Evolutionary conservation across 1,284 basidiomycete genomes (phyloP).

Genomic region (Sporisorium exsertum): DNA sequence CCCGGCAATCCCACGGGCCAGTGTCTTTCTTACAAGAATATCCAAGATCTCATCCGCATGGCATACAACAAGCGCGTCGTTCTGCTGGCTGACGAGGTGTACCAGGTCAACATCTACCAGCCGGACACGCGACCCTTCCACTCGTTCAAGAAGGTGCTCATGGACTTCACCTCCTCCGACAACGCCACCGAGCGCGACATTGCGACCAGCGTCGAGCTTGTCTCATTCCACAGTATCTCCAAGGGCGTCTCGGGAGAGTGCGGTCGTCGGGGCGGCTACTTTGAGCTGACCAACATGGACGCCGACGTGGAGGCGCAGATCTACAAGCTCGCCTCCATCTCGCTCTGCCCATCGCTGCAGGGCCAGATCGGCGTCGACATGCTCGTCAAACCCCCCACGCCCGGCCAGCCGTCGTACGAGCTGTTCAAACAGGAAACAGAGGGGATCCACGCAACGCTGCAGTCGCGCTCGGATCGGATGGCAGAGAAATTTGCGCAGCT

Average conservation of each 20-base stretch:
- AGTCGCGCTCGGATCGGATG: conserved; percentile 57
- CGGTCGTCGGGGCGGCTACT: conserved; percentile 67
- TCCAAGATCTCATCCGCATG: conserved; percentile 60
- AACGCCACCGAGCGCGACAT: conserved; percentile 52
- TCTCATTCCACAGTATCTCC: conserved; percentile 66
- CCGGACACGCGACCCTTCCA: conserved; percentile 61
- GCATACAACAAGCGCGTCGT: conserved; percentile 63
- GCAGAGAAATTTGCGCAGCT: conserved; percentile 56
- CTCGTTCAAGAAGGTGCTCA: conserved; percentile 67
- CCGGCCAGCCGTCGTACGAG: conserved; percentile 59
- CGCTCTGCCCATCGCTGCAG: conserved; percentile 64
- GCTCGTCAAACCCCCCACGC: conserved; percentile 61
- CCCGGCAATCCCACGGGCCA: conserved; percentile 68
- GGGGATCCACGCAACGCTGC: conserved; percentile 58
- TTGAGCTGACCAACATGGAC: conserved; percentile 65
- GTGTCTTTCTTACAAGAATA: conserved; percentile 61
- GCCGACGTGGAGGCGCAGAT: conserved; percentile 64
- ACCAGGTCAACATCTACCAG: conserved; percentile 67
- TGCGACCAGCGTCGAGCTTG: conserved; percentile 61
- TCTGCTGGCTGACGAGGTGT: conserved; percentile 68
- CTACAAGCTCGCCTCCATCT: conserved; percentile 66
- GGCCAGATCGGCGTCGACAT: conserved; percentile 68
- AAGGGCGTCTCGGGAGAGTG: conserved; percentile 68
- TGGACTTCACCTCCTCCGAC: conserved; percentile 50
- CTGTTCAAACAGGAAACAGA: conserved; percentile 56